A percentile compares a stretch with the other conserved stretches of the same genome.
These are phyloP conservation scores for Venturiaceae sp. DNA, from an alignment of 2,329 filamentous ascomycete species.

Conservation along the genomic window DNA sequence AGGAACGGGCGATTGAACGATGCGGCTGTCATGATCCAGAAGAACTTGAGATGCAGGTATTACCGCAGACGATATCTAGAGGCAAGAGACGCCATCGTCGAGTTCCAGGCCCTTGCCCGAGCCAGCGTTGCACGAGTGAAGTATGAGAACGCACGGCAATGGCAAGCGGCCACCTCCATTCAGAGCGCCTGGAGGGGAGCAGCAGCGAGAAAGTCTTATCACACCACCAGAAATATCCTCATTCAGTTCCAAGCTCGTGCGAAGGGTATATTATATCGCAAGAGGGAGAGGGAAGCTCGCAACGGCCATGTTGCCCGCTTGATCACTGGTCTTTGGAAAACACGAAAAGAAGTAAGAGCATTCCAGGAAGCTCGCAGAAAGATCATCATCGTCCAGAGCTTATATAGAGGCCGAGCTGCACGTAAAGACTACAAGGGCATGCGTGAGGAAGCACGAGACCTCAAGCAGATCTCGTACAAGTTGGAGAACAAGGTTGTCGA, in stretches of 20 bases:
- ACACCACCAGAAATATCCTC: slow-evolving; percentile 70
- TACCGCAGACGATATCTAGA: slow-evolving; percentile 87
- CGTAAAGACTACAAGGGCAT: slow-evolving; percentile 80
- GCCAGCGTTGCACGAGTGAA: slow-evolving; percentile 68
- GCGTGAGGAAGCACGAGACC: slow-evolving; percentile 90
- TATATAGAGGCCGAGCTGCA: slow-evolving; percentile 81
- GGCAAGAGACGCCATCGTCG: slow-evolving; percentile 69
- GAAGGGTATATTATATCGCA: slow-evolving; percentile 85
- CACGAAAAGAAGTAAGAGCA: slow-evolving; percentile 62
- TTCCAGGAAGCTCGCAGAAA: slow-evolving; percentile 90
- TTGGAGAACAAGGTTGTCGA: slow-evolving; percentile 99
- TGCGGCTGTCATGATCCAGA: slow-evolving; percentile 95
- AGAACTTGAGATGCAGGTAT: slow-evolving; percentile 93
- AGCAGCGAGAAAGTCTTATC: slow-evolving; percentile 76
- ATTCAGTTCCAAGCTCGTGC: slow-evolving; percentile 81
- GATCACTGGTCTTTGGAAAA: slow-evolving; percentile 87
- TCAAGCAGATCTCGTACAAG: slow-evolving; percentile 99
- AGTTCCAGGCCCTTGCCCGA: slow-evolving; percentile 67
- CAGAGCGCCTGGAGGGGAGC: slow-evolving; percentile 91
- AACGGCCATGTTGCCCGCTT: slow-evolving; percentile 82
- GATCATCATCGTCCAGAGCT: slow-evolving; percentile 78
- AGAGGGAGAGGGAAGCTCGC: slow-evolving; percentile 87
- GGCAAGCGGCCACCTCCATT: slow-evolving; percentile 86
- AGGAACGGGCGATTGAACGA: slow-evolving; percentile 84
- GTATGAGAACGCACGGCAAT: slow-evolving; percentile 70